Evolutionary conservation across 2,329 filamentous ascomycete species (phyloP).

Genomic region (Arthroderma sp.): DNA sequence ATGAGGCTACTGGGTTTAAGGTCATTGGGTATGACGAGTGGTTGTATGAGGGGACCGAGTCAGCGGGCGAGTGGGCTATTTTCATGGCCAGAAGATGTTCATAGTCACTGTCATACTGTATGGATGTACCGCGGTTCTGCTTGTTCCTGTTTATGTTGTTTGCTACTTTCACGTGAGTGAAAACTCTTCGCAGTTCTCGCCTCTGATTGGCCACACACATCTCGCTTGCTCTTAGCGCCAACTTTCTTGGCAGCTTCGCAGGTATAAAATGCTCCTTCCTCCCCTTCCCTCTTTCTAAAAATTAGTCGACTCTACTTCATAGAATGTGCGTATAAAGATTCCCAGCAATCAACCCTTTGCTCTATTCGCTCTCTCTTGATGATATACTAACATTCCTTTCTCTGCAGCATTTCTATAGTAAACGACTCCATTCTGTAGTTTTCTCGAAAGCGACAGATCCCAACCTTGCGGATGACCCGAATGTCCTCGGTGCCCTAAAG

Average conservation of each 20-base stretch:
- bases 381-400: conserved; percentile 8
- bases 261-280: conserved; percentile 1
- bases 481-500: conserved; percentile 82
- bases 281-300: conserved; percentile 4
- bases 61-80: conserved; percentile 1
- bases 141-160: too few relatives aligned
- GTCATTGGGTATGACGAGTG: conserved; percentile 3
- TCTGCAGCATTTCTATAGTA: conserved; percentile 80
- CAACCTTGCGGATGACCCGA: conserved; percentile 83
- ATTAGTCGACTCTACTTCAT: conserved; percentile 12
- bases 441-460: conserved; percentile 76
- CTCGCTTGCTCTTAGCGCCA: conserved; percentile 4
- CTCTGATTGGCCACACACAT: background rate
- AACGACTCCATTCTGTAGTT: conserved; percentile 81
- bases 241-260: background rate
- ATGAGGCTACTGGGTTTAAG: conserved; percentile 4
- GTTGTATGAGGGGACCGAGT: background rate
- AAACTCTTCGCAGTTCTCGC: too few relatives aligned
- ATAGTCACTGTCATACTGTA: too few relatives aligned
- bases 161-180: too few relatives aligned
- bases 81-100: conserved; percentile 3
- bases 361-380: background rate
- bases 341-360: background rate
- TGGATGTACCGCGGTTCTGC: background rate
- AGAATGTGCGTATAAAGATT: conserved; percentile 10